Conservation (phyloP, 139 green algal species). For the Chlamydomonas schloesseri region DNA sequence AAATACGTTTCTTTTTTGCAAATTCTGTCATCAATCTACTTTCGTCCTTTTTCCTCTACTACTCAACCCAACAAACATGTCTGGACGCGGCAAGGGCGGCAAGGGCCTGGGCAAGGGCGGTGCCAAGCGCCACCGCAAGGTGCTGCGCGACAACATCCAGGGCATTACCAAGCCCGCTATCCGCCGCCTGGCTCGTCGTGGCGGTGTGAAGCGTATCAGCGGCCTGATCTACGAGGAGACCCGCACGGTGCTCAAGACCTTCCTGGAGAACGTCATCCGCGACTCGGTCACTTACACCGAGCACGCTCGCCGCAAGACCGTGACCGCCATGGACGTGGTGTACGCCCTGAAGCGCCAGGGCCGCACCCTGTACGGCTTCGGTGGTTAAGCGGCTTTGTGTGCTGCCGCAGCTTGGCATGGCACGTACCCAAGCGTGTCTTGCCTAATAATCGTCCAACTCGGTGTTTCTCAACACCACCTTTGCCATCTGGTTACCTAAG, state of each 20-base stretch:
- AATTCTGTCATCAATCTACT: too few relatives aligned
- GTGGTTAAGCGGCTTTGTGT: slow-evolving; percentile 11
- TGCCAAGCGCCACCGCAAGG: slow-evolving; percentile 93
- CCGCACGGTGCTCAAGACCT: slow-evolving; percentile 89
- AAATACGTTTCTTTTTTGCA: too few relatives aligned
- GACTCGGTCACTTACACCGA: slow-evolving; percentile 98
- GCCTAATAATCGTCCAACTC: too few relatives aligned
- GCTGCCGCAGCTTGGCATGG: too few relatives aligned
- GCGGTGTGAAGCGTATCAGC: slow-evolving; percentile 86
- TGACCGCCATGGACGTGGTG: slow-evolving; percentile 96
- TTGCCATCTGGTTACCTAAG: too few relatives aligned
- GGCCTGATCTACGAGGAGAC: slow-evolving; percentile 95
- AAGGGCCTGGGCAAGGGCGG: slow-evolving; percentile 92
- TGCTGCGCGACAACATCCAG: slow-evolving; percentile 94
- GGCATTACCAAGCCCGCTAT: slow-evolving; percentile 95
- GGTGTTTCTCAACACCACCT: too few relatives aligned
- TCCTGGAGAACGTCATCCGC: slow-evolving; percentile 93
- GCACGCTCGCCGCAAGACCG: slow-evolving; percentile 96
- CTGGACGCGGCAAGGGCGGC: slow-evolving; percentile 83
- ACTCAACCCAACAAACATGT: neutral
- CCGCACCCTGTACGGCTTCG: slow-evolving; percentile 49
- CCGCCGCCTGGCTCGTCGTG: slow-evolving; percentile 85
- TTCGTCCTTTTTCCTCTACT: too few relatives aligned
- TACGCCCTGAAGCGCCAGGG: slow-evolving; percentile 83
- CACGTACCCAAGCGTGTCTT: too few relatives aligned